These are phyloP conservation scores for Suillus subaureus DNA, from an alignment of 768 basidiomycete genomes.

Conservation along the genomic window DNA sequence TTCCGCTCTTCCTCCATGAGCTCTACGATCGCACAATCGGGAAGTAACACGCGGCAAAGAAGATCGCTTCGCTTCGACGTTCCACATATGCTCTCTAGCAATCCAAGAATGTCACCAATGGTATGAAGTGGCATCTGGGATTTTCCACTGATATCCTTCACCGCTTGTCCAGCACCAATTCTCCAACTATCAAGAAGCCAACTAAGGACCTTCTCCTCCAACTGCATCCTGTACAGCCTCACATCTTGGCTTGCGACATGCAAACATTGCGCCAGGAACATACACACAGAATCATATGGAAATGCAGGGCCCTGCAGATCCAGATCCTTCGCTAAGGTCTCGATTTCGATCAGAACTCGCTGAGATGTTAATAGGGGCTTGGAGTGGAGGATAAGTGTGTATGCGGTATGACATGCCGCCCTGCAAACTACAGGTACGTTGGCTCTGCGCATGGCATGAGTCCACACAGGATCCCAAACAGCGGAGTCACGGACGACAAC, in stretches of 20 bases:
- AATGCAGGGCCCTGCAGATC: slow-evolving; percentile 88
- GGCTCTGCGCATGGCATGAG: slow-evolving; percentile 74
- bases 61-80: slow-evolving; percentile 49
- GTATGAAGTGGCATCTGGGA: slow-evolving; percentile 53
- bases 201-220: slow-evolving; percentile 83
- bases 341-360: slow-evolving; percentile 71
- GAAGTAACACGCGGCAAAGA: slow-evolving; percentile 55
- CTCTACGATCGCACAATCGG: slow-evolving; percentile 67
- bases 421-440: slow-evolving; percentile 72
- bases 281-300: slow-evolving; percentile 89
- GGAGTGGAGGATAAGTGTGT: slow-evolving; percentile 51
- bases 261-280: slow-evolving; percentile 72
- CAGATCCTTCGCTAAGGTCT: slow-evolving; percentile 77
- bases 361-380: slow-evolving; percentile 52
- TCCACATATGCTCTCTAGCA: slow-evolving; percentile 69
- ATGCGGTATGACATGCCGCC: slow-evolving; percentile 74
- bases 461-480: slow-evolving; percentile 87
- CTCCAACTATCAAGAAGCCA: slow-evolving; percentile 83
- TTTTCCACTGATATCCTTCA: slow-evolving; percentile 36
- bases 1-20: slow-evolving; percentile 59
- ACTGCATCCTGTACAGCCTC: slow-evolving; percentile 76
- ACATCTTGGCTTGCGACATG: slow-evolving; percentile 78
- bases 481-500: slow-evolving; percentile 19
- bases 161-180: slow-evolving; percentile 39
- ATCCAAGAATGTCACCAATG: slow-evolving; percentile 58